Conservation (phyloP, 1,284 basidiomycete genomes). For the Apiotrichum siamense region DNA sequence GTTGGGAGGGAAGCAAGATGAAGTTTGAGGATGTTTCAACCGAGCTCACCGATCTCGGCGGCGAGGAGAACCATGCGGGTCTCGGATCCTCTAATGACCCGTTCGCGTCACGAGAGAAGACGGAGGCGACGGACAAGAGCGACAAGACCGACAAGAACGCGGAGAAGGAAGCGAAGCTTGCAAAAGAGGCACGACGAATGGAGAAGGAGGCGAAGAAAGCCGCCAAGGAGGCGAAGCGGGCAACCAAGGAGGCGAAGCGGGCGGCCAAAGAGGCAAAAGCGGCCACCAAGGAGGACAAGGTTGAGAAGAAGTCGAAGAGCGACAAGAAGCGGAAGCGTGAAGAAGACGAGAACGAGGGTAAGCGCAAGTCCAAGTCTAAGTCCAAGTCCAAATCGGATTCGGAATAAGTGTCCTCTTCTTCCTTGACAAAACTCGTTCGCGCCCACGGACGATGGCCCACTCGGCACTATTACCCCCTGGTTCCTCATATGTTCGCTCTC, state of each 20-base stretch:
- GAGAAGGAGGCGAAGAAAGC: slow-evolving; percentile 1
- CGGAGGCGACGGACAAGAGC: neutral
- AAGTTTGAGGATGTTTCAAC: slow-evolving; percentile 24
- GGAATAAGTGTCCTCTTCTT: neutral
- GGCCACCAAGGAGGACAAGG: slow-evolving; percentile 15
- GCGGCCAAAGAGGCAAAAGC: slow-evolving; percentile 11
- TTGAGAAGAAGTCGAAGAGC: slow-evolving; percentile 14
- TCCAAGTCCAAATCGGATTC: neutral
- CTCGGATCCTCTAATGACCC: slow-evolving; percentile 6
- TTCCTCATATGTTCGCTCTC: neutral
- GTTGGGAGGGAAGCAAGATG: slow-evolving; percentile 37
- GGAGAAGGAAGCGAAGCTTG: no score
- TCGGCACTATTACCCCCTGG: no score
- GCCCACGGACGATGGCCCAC: neutral
- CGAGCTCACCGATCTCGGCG: slow-evolving; percentile 11
- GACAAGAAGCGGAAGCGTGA: slow-evolving; percentile 4
- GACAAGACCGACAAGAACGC: neutral
- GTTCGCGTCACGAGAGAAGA: no score
- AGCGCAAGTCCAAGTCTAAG: slow-evolving; percentile 7
- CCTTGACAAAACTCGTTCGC: neutral
- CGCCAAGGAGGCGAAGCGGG: slow-evolving; percentile 5
- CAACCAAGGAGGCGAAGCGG: slow-evolving; percentile 8
- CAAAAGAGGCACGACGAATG: no score
- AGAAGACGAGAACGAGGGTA: neutral
- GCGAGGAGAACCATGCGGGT: slow-evolving; percentile 13